Evolutionary conservation across 139 green algal species (phyloP).

Genomic region (Coelastrella sp.): DNA sequence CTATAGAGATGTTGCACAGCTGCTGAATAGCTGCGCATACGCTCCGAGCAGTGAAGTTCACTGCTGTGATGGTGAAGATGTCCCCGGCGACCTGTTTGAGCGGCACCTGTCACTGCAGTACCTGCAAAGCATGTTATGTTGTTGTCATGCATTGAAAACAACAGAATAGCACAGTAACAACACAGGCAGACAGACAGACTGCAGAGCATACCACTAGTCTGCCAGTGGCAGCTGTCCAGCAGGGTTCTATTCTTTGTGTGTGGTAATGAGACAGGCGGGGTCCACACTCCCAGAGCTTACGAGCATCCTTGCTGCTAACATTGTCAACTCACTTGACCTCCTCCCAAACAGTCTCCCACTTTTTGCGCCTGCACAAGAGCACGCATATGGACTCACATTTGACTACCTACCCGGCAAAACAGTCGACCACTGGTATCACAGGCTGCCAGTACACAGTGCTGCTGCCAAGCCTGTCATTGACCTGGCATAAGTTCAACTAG

Average conservation of each 20-base stretch:
- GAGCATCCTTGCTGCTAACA: not conserved
- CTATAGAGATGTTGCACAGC: no score
- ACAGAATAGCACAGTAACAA: not conserved
- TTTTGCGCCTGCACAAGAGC: slow-evolving; percentile 17
- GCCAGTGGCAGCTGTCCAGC: no score
- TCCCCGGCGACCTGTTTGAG: not conserved
- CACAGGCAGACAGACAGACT: no score
- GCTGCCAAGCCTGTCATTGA: not conserved
- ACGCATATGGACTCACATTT: not conserved
- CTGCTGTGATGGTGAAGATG: no score
- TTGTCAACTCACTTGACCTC: slow-evolving; percentile 27
- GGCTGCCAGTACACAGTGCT: no score
- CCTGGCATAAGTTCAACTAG: not conserved
- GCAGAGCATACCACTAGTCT: no score
- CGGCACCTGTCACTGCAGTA: slow-evolving; percentile 43
- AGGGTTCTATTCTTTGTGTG: no score
- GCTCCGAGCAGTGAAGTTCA: no score
- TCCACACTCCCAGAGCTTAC: not conserved
- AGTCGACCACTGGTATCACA: no score
- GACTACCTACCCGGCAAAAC: no score
- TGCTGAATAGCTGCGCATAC: no score
- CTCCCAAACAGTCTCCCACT: slow-evolving; percentile 35
- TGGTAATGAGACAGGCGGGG: not conserved
- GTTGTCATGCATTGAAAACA: not conserved
- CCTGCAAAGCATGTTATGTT: not conserved